Percentiles rank a stretch among this genome's conserved stretches.
Evolutionary conservation across 352 stramenopile species (phyloP).

Genomic region (Pythium periplocum): DNA sequence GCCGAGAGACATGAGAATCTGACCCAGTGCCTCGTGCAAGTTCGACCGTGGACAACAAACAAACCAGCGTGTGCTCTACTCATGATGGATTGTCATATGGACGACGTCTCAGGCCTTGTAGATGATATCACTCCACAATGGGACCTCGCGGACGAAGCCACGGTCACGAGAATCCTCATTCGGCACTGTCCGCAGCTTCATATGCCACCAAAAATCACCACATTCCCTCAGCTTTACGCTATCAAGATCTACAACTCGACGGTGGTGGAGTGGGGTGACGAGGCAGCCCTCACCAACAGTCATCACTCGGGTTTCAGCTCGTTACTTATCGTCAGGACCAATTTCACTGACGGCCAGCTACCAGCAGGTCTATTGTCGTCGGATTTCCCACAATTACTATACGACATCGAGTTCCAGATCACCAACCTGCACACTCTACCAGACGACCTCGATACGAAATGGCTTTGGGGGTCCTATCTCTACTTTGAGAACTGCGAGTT

Average conservation of each 20-base stretch:
- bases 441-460: too few species aligned
- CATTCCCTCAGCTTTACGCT: slow-evolving; percentile 6
- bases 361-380: slow-evolving; percentile 5
- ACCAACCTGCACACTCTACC: slow-evolving; percentile 1
- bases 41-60: too few species aligned
- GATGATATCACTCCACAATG: not conserved
- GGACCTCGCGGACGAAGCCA: not conserved
- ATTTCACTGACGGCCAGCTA: slow-evolving; percentile 2
- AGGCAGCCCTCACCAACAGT: slow-evolving; percentile 1
- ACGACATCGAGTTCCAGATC: slow-evolving; percentile 1
- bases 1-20: not conserved
- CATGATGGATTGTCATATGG: not conserved
- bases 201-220: slow-evolving; percentile 2
- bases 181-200: slow-evolving; percentile 11
- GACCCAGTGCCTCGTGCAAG: not conserved
- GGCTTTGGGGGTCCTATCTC: too few species aligned
- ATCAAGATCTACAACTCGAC: slow-evolving; percentile 16
- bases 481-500: too few species aligned
- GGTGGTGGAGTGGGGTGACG: not conserved
- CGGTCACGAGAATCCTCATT: slow-evolving; percentile 3
- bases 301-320: not conserved
- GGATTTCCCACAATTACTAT: slow-evolving; percentile 10
- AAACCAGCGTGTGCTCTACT: too few species aligned
- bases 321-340: slow-evolving; percentile 8
- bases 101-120: not conserved